phyloP scores from a whole-genome alignment of 2,329 filamentous ascomycete species.

The Aspergillus sp. region DNA sequence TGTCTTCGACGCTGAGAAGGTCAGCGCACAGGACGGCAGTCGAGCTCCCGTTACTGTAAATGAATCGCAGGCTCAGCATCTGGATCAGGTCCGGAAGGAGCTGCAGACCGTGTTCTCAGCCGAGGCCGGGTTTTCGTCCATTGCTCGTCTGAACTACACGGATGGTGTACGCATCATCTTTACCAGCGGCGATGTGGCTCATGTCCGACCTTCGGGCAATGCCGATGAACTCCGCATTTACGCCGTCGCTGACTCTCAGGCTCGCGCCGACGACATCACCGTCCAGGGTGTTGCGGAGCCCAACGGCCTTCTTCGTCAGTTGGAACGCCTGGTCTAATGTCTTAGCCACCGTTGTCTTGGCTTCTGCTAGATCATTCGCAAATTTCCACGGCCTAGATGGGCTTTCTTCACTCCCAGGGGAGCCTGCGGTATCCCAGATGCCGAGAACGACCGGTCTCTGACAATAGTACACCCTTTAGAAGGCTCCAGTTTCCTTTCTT shows the following conservation, averaged over 20 bases:
- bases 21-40: constrained; percentile 14
- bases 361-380: not conserved
- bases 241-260: constrained; percentile 30
- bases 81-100: constrained; percentile 23
- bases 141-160: constrained; percentile 29
- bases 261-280: constrained; percentile 30
- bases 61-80: constrained; percentile 10
- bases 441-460: too few species aligned
- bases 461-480: not conserved
- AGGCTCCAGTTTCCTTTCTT: not conserved
- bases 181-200: constrained; percentile 32
- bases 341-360: not conserved
- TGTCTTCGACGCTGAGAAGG: constrained; percentile 12
- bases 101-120: constrained; percentile 29
- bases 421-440: not conserved
- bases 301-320: constrained; percentile 25
- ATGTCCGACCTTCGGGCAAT: constrained; percentile 34
- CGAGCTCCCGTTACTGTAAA: constrained; percentile 5
- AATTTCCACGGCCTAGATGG: not conserved
- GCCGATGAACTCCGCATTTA: constrained; percentile 37
- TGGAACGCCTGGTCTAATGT: constrained; percentile 19
- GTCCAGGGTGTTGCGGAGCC: constrained; percentile 27
- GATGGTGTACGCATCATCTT: constrained; percentile 34
- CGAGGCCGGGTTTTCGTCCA: constrained; percentile 23
- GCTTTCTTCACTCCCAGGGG: not conserved